Conservation (phyloP, 2,329 filamentous ascomycete genomes). For the Aphanoascus verrucosus region DNA sequence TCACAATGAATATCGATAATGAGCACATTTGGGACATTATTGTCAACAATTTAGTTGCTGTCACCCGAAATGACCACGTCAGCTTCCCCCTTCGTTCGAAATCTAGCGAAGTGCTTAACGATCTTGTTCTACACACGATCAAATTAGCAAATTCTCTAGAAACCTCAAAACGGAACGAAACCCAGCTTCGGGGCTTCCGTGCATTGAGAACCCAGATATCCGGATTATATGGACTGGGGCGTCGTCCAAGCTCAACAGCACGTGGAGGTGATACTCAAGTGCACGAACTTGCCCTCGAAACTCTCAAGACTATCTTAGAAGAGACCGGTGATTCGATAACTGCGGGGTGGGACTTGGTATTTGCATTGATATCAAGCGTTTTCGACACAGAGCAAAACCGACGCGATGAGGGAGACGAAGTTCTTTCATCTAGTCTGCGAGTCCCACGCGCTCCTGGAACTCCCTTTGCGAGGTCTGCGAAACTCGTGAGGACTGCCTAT, state of each 20-base stretch:
- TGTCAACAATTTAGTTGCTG: slow-evolving; percentile 43
- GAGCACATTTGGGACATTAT: slow-evolving; percentile 68
- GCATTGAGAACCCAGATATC: slow-evolving; percentile 53
- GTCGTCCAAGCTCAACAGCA: slow-evolving; percentile 46
- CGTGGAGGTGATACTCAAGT: slow-evolving; percentile 64
- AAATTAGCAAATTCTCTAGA: slow-evolving; percentile 29
- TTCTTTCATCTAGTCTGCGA: slow-evolving; percentile 9
- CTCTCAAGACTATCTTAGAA: slow-evolving; percentile 71
- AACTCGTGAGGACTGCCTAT: slow-evolving; percentile 76
- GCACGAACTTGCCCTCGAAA: slow-evolving; percentile 68
- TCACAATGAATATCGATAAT: slow-evolving; percentile 56
- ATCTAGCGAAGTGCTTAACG: slow-evolving; percentile 53
- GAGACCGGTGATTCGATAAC: slow-evolving; percentile 75
- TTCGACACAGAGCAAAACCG: slow-evolving; percentile 46
- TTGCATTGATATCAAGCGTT: slow-evolving; percentile 73
- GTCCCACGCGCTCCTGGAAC: slow-evolving; percentile 15
- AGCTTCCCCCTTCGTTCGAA: slow-evolving; percentile 32
- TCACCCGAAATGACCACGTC: slow-evolving; percentile 32
- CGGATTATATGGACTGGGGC: slow-evolving; percentile 46
- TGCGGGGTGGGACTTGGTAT: slow-evolving; percentile 74
- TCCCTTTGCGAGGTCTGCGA: slow-evolving; percentile 44
- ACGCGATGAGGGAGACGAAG: slow-evolving; percentile 24
- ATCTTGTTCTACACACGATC: slow-evolving; percentile 35
- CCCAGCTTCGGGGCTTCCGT: slow-evolving; percentile 62
- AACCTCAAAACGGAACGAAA: slow-evolving; percentile 43